A percentile compares a stretch with the other conserved stretches of the same genome.
Evolutionary conservation across 805 yeast genomes (phyloP).

Genomic region (Candida lessepsii): DNA sequence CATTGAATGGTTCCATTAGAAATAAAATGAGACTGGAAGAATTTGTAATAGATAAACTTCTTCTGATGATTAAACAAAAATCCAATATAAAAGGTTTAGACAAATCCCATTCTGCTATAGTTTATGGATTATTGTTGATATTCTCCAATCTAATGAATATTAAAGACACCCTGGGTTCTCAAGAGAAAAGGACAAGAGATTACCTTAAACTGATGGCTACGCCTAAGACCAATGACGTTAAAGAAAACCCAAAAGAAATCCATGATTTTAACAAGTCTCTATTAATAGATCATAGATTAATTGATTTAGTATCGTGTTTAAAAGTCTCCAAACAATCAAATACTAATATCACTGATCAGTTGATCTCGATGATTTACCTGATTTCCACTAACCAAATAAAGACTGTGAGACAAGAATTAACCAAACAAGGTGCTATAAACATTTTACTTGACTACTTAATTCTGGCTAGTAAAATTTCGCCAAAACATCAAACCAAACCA

Average conservation of each 20-base stretch:
- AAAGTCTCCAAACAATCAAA: slow-evolving; percentile 17
- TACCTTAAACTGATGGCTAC: slow-evolving; percentile 37
- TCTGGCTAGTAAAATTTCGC: slow-evolving; percentile 22
- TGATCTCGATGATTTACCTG: slow-evolving; percentile 35
- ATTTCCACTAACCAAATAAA: slow-evolving; percentile 28
- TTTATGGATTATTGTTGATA: slow-evolving; percentile 43
- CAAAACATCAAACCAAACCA: slow-evolving; percentile 21
- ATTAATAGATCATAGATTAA: slow-evolving; percentile 23
- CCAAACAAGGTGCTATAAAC: slow-evolving; percentile 46
- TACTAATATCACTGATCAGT: slow-evolving; percentile 19
- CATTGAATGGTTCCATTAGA: slow-evolving; percentile 34
- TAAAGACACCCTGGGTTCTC: slow-evolving; percentile 22
- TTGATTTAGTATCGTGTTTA: slow-evolving; percentile 19
- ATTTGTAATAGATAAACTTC: background rate
- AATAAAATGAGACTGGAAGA: slow-evolving; percentile 34
- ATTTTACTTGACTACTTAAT: slow-evolving; percentile 40
- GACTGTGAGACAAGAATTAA: slow-evolving; percentile 32
- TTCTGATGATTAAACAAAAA: slow-evolving; percentile 3
- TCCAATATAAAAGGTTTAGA: background rate
- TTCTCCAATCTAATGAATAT: slow-evolving; percentile 40
- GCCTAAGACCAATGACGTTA: slow-evolving; percentile 24
- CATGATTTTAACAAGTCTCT: slow-evolving; percentile 31
- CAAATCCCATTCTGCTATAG: slow-evolving; percentile 18
- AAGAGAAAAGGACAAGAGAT: slow-evolving; percentile 34
- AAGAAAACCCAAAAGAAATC: slow-evolving; percentile 22